Evolutionary conservation across 1,139 yeast species (phyloP), one percentile per base, ranked within the genome.

Genomic region (Diutina ranongensis): DNA sequence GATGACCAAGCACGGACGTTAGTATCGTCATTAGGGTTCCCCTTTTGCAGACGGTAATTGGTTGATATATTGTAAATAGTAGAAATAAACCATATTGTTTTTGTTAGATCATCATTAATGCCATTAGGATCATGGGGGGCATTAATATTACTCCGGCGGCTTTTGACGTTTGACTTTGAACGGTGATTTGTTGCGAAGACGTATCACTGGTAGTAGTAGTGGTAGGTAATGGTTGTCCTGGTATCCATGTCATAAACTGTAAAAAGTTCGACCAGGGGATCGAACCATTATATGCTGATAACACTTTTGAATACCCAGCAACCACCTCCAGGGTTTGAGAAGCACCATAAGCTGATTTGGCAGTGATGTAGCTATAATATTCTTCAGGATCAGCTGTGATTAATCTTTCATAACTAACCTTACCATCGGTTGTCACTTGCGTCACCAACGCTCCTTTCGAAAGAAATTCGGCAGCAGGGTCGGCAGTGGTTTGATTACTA

Each of bases 1-100:
- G 97, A 89, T 59, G 79, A 80, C 38, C 94, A 87, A 57, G 97
- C 97, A n/a, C 78, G 95, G 62, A 78, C 84, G 25, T 71, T 92
- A 55, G 67, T 92, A 50, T 83, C 94, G 59, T 82, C 88, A 3
- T 74, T 80, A 55, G 96, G 96, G 13, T 64, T 92, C 51, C 94
- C 96, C 35, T 38, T 38, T 25, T 38, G 42, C 32, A 38, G 25
- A 18, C n/a, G 42, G 16, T 31, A 15, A 31, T 10, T 10, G 10
- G 5, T 31, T 12, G 8, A 31, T 31, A 31, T 31, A 31, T 12
- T 31, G 5, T 31, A 7, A 25, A 10, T 25, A 25, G 28, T 10
- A 10, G n/a, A n/a, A n/a, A n/a, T n/a, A n/a, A n/a, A n/a, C n/a
- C n/a, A n/a, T n/a, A n/a, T n/a, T n/a, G n/a, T n/a, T n/a, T n/a